A percentile compares a stretch with the other conserved stretches of the same genome.
Evolutionary conservation across 495 filamentous ascomycete genomes (phyloP).

Genomic region (Lasiosphaeria hispida): DNA sequence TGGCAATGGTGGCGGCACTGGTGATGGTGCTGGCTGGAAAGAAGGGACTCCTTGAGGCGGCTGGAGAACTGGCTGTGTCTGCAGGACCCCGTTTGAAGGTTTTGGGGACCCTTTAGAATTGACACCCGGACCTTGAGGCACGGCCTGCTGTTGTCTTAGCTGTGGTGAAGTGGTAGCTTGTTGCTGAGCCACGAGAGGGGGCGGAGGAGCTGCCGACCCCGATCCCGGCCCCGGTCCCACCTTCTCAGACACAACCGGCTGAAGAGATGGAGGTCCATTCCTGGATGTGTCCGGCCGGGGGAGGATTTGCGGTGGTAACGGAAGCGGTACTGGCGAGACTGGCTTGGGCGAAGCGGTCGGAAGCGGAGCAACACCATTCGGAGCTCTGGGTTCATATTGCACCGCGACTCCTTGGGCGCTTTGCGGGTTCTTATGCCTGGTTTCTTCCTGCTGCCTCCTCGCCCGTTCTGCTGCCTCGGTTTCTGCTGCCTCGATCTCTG

Average conservation of each 20-base stretch:
- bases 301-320: conserved; percentile 5
- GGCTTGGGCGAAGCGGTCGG: conserved; percentile 15
- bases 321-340: conserved; percentile 11
- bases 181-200: conserved; percentile 7
- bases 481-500: not conserved
- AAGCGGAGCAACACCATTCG: conserved; percentile 15
- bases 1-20: conserved; percentile 16
- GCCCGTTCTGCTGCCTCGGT: conserved; percentile 38
- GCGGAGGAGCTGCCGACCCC: not conserved
- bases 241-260: conserved; percentile 1
- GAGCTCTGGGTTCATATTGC: not conserved
- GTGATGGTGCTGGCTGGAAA: conserved; percentile 23
- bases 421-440: conserved; percentile 39
- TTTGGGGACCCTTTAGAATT: conserved; percentile 29
- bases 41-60: conserved; percentile 37
- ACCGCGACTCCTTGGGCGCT: conserved; percentile 17
- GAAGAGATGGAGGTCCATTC: conserved; percentile 5
- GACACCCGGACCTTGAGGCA: conserved; percentile 19
- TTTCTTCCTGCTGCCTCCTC: conserved; percentile 7
- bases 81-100: conserved; percentile 16
- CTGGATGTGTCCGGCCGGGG: conserved; percentile 5
- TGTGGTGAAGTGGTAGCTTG: conserved; percentile 17
- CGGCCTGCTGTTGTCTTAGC: conserved; percentile 9
- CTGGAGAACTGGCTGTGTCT: conserved; percentile 37
- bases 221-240: not conserved